Evolutionary conservation across 495 filamentous ascomycete genomes (phyloP), one percentile per base, ranked within the genome.

Genomic region (Aspergillus bertholletiae): DNA sequence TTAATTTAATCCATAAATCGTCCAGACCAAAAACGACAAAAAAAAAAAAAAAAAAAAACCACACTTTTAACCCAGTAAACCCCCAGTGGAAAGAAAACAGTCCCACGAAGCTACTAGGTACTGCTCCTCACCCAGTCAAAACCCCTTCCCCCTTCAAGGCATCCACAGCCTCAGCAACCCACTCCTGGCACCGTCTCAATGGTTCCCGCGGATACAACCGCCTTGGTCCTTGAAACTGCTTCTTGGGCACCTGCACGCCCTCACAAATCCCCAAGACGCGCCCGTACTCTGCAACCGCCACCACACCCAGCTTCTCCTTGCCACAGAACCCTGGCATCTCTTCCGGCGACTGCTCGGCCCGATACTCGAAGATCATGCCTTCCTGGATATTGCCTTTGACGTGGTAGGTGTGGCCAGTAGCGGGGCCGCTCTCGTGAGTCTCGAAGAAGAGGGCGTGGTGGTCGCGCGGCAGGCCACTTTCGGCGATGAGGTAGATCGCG

Each of bases 381-480:
- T 60, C 56, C 28, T 66, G 63, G 50, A 63, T 66, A 34, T 61
- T 52, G 34, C 63, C 59, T 17, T 51, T 60, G 32, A 66, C 63
- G 30, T 66, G 53, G 53, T 56, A 63, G 6, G 53, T 32, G 35
- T 55, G 56, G 49, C 63, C 63, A 0, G 60, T 55, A 12, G 27
- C 13, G 20, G 50, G 46, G 28, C 57, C 54, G 34, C n/a, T 11
- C 51, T 58, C 55, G 50, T 53, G 40, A 15, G 63, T 66, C 39
- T 63, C 60, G 52, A 63, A 37, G 47, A 66, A 66, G 54, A 63
- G 52, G 18, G 43, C 21, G 37, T 63, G 51, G 50, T 63, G 63
- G 46, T 63, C 48, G 7, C 44, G 50, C 23, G 55, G 55, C 32
- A 58, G 49, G 34, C 49, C 41, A 35, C 27, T 52, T 53, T 58